Base-by-base conservation (phyloP, 345 rosid species). In the Reutealis trisperma region DNA sequence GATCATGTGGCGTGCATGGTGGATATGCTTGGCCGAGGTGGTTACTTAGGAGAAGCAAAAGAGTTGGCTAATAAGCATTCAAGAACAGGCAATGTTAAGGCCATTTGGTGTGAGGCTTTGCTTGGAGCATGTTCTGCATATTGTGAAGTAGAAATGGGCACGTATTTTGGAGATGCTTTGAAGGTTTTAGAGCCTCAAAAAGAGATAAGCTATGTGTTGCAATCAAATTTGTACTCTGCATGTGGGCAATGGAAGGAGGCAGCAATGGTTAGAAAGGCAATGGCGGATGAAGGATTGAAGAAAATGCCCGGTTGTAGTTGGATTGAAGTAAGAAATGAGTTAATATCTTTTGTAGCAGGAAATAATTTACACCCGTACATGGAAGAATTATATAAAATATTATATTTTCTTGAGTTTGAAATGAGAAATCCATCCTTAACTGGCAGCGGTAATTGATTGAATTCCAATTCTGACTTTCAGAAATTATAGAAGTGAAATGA, bases 301-400 rank as follows among this genome's bases (percentile, higher is more conserved):
- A 93, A 93, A 84, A 80, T 44, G 70, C 93, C 91, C 12, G 97
- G 94, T 42, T 93, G 93, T 79, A 91, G 98, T 32, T 91, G 98
- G 98, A 88, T 92, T 52, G 90, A 90, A 82, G 88, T 92, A 82
- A 83, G 78, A 69, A 87, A 88, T 62, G 47, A 75, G 14, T 84
- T 92, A 61, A 80, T 81, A 2, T 78, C 76, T 58, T 92, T 92
- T 76, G 84, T 88, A 10, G 90, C 91, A 0, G 93, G 94, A 44
- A 77, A 83, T 49, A 51, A 70, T 79, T 82, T 83, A 37, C 79
- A 84, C 70, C 80, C 81, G 2, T 60, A 59, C 55, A 49, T 69
- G 67, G 87, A 80, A 21, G 90, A 89, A 69, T 54, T 89, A 44
- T 74, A 45, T 18, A 74, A 77, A 74, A 64, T 80, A 24, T 71